These are phyloP conservation scores for Dissophora globulifera DNA, from an alignment of 192 early-diverging fungal species.

Conservation along the genomic window DNA sequence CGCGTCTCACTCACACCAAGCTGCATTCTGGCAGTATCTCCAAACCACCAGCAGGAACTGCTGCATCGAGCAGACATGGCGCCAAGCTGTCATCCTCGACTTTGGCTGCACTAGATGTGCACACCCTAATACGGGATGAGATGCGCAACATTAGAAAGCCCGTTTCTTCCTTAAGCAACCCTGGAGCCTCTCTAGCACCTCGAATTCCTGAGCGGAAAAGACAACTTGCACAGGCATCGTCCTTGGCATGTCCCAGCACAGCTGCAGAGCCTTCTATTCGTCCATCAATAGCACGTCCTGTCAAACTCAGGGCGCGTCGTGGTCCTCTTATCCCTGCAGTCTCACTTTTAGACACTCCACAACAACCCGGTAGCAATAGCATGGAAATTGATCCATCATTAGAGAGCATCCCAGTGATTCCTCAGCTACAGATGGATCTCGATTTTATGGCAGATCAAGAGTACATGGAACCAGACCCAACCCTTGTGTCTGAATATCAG, in stretches of 20 bases:
- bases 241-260: too few relatives aligned
- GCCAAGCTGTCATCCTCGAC: too few relatives aligned
- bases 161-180: too few relatives aligned
- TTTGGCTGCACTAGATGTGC: too few relatives aligned
- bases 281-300: neutral
- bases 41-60: neutral
- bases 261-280: too few relatives aligned
- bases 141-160: too few relatives aligned
- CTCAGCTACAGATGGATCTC: constrained; percentile 15
- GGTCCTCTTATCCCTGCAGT: constrained; percentile 18
- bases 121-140: too few relatives aligned
- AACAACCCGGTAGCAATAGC: neutral
- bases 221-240: too few relatives aligned
- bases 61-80: neutral
- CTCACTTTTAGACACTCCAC: constrained; percentile 4
- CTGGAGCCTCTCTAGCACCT: too few relatives aligned
- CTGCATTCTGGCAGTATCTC: neutral
- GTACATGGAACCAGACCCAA: constrained; percentile 41
- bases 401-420: too few relatives aligned
- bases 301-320: neutral
- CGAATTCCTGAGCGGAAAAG: too few relatives aligned
- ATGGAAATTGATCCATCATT: neutral
- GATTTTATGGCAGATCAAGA: constrained; percentile 3
- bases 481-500: constrained; percentile 67
- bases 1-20: neutral